Evolutionary conservation across 2,329 filamentous ascomycete species (phyloP).

Genomic region (Rhinocladiella similis): DNA sequence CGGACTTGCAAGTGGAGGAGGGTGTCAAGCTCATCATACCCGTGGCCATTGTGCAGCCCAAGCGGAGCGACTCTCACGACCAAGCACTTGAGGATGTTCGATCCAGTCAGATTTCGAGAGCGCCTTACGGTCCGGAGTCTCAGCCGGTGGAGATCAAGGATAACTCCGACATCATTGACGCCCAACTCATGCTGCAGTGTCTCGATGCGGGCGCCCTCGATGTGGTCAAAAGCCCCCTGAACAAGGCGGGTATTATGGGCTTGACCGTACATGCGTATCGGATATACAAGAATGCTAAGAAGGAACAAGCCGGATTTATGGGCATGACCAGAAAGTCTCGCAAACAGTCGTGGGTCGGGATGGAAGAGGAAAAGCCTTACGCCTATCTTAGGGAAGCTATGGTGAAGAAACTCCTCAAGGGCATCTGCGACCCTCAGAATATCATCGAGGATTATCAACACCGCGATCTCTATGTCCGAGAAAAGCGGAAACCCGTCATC

Average conservation of each 20-base stretch:
- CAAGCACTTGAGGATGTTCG: slow-evolving; percentile 9
- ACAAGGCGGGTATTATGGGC: slow-evolving; percentile 69
- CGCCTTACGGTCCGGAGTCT: slow-evolving; percentile 23
- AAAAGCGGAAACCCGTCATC: slow-evolving; percentile 65
- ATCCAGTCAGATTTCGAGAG: slow-evolving; percentile 13
- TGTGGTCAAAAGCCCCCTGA: slow-evolving; percentile 77
- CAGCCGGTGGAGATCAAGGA: slow-evolving; percentile 29
- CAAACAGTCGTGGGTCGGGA: slow-evolving; percentile 89
- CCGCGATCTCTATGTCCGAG: slow-evolving; percentile 66
- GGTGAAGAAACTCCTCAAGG: slow-evolving; percentile 87
- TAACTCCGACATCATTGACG: slow-evolving; percentile 45
- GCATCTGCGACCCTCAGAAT: slow-evolving; percentile 74
- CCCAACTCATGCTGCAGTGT: slow-evolving; percentile 65
- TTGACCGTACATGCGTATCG: slow-evolving; percentile 83
- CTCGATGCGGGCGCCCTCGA: slow-evolving; percentile 85
- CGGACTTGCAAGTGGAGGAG: slow-evolving; percentile 52
- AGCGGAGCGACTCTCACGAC: slow-evolving; percentile 29
- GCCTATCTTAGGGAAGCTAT: slow-evolving; percentile 88
- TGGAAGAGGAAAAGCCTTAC: slow-evolving; percentile 81
- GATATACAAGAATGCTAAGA: slow-evolving; percentile 72
- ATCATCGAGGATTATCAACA: slow-evolving; percentile 61
- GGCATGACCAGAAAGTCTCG: slow-evolving; percentile 68
- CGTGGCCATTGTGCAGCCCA: slow-evolving; percentile 46
- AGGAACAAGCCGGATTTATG: slow-evolving; percentile 70
- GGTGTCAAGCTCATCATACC: slow-evolving; percentile 51